Evolutionary conservation across 495 filamentous ascomycete genomes (phyloP).

Genomic region (Apiosordaria backusii): DNA sequence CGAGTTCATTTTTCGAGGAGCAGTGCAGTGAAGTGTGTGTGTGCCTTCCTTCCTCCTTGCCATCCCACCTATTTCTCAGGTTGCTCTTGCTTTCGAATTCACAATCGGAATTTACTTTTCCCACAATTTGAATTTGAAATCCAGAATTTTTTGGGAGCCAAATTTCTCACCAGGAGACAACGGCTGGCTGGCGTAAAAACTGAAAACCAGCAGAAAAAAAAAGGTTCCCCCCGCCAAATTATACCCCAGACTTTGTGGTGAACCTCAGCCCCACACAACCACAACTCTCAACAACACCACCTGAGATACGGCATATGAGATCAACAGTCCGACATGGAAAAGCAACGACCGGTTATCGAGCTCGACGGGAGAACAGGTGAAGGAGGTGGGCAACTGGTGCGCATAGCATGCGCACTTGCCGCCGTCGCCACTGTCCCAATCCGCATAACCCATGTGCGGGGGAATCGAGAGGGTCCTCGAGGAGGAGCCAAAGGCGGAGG

Average conservation of each 20-base stretch:
- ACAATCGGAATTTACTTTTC: background rate
- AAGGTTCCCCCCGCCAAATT: background rate
- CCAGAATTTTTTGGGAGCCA: background rate
- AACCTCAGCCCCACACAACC: background rate
- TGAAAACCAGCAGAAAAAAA: background rate
- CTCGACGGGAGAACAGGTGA: constrained; percentile 73
- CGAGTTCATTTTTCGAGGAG: background rate
- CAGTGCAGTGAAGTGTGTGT: too few relatives aligned
- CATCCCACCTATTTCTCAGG: background rate
- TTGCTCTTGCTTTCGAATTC: background rate
- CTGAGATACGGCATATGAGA: background rate
- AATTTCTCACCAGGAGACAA: background rate
- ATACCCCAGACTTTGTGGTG: background rate
- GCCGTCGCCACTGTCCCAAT: constrained; percentile 63
- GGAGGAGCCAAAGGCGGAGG: constrained; percentile 36
- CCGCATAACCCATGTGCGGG: constrained; percentile 64
- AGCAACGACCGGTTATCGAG: constrained; percentile 28
- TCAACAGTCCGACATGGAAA: background rate
- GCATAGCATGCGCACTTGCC: constrained; percentile 66
- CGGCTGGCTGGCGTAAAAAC: background rate
- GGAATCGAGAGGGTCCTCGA: constrained; percentile 51
- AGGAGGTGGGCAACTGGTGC: constrained; percentile 79
- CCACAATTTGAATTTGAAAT: background rate
- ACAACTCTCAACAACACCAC: background rate
- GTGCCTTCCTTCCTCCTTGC: background rate